These are phyloP conservation scores for Tetrahymena borealis DNA, from an alignment of 73 alveolate species.

Conservation along the genomic window DNA sequence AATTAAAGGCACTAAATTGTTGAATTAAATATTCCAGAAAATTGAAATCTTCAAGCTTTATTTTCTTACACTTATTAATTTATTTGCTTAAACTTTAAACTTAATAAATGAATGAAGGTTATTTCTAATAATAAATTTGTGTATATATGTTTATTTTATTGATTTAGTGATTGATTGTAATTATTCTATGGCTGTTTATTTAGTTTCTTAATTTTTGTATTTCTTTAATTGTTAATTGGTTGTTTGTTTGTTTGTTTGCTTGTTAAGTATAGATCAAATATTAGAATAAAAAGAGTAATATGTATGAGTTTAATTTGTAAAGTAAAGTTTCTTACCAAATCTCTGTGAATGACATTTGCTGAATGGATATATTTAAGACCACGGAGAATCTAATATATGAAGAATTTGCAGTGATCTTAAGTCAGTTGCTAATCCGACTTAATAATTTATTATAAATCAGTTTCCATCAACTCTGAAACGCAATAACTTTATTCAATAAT, in stretches of 20 bases:
- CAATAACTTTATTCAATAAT: slow-evolving; percentile 40
- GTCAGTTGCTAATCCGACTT: slow-evolving; percentile 86
- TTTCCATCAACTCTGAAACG: slow-evolving; percentile 95
- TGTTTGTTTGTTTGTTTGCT: neutral
- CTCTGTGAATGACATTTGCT: slow-evolving; percentile 88
- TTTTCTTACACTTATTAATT: no score
- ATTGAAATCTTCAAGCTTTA: no score
- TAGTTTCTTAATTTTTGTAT: no score
- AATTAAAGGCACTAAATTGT: no score
- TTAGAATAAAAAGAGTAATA: neutral
- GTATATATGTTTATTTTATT: no score
- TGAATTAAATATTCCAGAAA: no score
- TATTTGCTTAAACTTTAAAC: no score
- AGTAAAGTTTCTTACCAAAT: slow-evolving; percentile 45
- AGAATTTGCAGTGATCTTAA: slow-evolving; percentile 91
- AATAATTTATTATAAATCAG: slow-evolving; percentile 87
- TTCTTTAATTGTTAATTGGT: no score
- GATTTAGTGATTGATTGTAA: no score
- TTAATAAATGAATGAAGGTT: no score
- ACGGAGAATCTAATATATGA: slow-evolving; percentile 84
- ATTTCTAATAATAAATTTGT: no score
- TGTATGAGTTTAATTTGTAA: neutral
- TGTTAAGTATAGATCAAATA: neutral
- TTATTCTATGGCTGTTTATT: no score
- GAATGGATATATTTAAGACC: slow-evolving; percentile 90